Percentiles rank a stretch among this genome's conserved stretches.
Conservation (phyloP, 768 basidiomycete species). For the Holtermannia corniformis region DNA sequence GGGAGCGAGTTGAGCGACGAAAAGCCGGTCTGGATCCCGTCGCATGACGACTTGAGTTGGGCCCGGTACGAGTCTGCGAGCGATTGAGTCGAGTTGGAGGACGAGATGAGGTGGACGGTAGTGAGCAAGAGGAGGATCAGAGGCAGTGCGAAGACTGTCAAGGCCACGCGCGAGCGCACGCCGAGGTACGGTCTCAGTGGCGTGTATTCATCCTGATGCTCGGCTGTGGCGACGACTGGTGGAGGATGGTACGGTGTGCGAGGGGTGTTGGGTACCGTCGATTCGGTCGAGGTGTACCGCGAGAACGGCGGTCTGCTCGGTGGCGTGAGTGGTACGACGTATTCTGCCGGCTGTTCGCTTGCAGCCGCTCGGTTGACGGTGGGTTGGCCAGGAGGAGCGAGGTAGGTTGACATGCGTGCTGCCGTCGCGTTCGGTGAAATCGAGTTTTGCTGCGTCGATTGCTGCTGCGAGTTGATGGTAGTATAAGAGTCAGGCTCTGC, state of each 20-base stretch:
- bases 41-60: slow-evolving; percentile 71
- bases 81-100: slow-evolving; percentile 59
- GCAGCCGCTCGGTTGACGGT: neutral
- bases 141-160: slow-evolving; percentile 85
- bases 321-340: slow-evolving; percentile 30
- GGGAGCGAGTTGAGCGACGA: slow-evolving; percentile 77
- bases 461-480: too few species aligned
- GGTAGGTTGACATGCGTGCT: neutral
- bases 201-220: neutral
- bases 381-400: neutral
- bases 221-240: neutral
- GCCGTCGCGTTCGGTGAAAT: too few species aligned
- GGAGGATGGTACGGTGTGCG: slow-evolving; percentile 22
- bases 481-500: too few species aligned
- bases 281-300: slow-evolving; percentile 21
- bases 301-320: slow-evolving; percentile 28
- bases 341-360: slow-evolving; percentile 4
- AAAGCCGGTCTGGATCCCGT: slow-evolving; percentile 73
- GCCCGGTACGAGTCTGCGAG: slow-evolving; percentile 61
- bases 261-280: slow-evolving; percentile 26
- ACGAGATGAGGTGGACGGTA: slow-evolving; percentile 69
- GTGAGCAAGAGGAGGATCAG: slow-evolving; percentile 81
- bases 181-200: slow-evolving; percentile 70
- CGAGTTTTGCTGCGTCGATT: too few species aligned
- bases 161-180: slow-evolving; percentile 70